phyloP scores from a whole-genome alignment of 768 basidiomycete species.

The Xanthoconium purpureum region DNA sequence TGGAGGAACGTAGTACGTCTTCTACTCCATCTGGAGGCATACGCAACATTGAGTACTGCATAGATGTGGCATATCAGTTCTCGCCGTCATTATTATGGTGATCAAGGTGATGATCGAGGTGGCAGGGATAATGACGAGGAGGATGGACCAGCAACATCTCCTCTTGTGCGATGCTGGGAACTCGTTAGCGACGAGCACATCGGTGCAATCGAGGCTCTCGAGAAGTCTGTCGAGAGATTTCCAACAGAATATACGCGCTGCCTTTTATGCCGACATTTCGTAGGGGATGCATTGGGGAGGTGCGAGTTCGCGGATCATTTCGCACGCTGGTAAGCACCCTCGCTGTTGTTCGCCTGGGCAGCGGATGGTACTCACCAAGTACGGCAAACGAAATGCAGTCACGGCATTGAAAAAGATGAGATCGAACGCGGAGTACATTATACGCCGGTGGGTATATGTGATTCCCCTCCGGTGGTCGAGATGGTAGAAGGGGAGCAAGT shows the following conservation, averaged over 20 bases:
- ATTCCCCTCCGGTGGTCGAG: background rate
- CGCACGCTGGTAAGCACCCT: background rate
- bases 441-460: background rate
- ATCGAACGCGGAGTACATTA: background rate
- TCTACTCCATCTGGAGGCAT: too few relatives aligned
- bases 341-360: too few relatives aligned
- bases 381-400: background rate
- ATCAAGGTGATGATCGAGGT: too few relatives aligned
- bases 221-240: background rate
- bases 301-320: too few relatives aligned
- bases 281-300: background rate
- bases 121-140: too few relatives aligned
- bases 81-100: too few relatives aligned
- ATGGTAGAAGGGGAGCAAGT: background rate
- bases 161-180: background rate
- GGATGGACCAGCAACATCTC: too few relatives aligned
- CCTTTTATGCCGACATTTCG: background rate
- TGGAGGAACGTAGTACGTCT: constrained; percentile 2
- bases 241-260: background rate
- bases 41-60: too few relatives aligned
- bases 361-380: too few relatives aligned
- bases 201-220: background rate
- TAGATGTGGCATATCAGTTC: too few relatives aligned
- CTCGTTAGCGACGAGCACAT: background rate
- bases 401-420: background rate